phyloP scores from a whole-genome alignment of 306 rosid species.

The Hylodesmum podocarpum region DNA sequence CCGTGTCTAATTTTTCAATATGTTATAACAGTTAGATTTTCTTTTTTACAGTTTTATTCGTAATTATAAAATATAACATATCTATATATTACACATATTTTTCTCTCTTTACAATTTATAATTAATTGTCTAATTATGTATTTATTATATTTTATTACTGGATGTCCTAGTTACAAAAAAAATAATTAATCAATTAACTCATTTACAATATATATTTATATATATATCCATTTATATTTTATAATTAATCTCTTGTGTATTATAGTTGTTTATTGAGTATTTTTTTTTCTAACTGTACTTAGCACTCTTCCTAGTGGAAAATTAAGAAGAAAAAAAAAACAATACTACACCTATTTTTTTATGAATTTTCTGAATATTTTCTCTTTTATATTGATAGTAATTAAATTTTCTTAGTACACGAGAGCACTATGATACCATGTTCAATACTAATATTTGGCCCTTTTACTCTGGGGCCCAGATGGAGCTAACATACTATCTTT shows the following conservation, averaged over 20 bases:
- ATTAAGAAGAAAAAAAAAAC: not conserved
- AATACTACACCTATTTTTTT: not conserved
- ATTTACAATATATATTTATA: no score
- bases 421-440: slow-evolving; percentile 43
- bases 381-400: not conserved
- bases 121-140: no score
- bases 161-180: no score
- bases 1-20: not conserved
- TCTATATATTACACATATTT: no score
- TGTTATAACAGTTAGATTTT: not conserved
- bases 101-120: no score
- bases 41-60: not conserved
- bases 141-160: no score
- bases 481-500: slow-evolving; percentile 42
- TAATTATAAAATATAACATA: no score
- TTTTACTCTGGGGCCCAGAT: slow-evolving; percentile 47
- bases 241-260: no score
- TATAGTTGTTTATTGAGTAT: no score
- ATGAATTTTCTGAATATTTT: not conserved
- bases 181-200: no score
- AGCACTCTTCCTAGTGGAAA: slow-evolving; percentile 1
- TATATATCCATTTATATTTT: no score
- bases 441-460: slow-evolving; percentile 26
- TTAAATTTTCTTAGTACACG: slow-evolving; percentile 24
- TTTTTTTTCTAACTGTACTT: no score